Evolutionary conservation across 176 grass and related monocot species (phyloP), one percentile per base, ranked within the genome.

Genomic region (sorghum (Sorghum bicolor)): DNA sequence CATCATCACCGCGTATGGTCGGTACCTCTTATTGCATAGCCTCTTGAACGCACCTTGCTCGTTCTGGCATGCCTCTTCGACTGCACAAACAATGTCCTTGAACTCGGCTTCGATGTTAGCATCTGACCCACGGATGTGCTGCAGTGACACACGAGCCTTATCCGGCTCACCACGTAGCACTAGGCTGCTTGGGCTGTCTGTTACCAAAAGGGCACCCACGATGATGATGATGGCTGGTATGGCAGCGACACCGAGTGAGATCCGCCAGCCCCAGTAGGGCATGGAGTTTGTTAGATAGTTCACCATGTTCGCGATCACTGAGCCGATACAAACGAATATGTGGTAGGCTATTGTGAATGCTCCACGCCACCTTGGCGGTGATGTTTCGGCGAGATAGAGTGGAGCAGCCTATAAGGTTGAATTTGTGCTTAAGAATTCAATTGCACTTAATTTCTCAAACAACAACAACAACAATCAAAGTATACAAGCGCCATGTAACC

Each of bases 161-260:
- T 85, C 71, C 20, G 34, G 45, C 2, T 74, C 48, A 20, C 83
- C 89, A 0, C 74, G 86, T 20, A 91, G 9, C 10, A 91, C 70
- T 3, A 94, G 92, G 69, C 88, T 91, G n/a, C 71, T 91, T 20
- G 88, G 88, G 0, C 86, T 86, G 79, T 91, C 89, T 8, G 80
- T 24, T 30, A 94, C 86, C 13, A 89, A 72, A 0, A 86, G 5
- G 8, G 83, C 73, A 2, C 89, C 92, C 0, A 84, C 1, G 6
- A 65, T 67, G 31, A 91, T 44, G 50, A 89, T 36, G 44, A 26
- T 1, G 15, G 83, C 89, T 0, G 89, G 92, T 22, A 94, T 2
- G 41, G 80, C 64, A 1, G 86, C 86, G 1, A 88, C 45, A 14
- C 80, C 86, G 1, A 94, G 92, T 22, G 89, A 88, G 1, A 94